Evolutionary conservation across 1,139 yeast genomes (phyloP), one percentile per base, ranked within the genome.

Genomic region (Pichia sp.): DNA sequence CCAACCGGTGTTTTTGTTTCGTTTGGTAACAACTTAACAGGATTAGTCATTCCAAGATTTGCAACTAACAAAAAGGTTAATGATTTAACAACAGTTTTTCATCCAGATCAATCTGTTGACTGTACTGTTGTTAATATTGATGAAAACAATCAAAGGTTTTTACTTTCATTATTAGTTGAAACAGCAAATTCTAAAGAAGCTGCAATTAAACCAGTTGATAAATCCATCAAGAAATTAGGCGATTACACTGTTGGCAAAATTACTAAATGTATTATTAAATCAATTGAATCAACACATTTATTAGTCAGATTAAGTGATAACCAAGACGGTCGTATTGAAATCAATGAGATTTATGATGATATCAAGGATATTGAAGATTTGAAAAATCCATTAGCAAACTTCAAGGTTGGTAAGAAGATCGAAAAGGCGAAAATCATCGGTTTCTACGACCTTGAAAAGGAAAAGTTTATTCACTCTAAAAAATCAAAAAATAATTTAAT

Each of bases 11-110:
- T 88, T 27, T 90, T 92, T 64, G 85, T 92, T 49, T 78, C 85
- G 0, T 92, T 92, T 66, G 89, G 83, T 52, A 85, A 85, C 55
- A 79, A 76, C 47, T 76, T 90, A 56, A 85, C 89, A 30, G 97
- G 97, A 43, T 74, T 92, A 57, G 85, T 88, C 3, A 76, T 86
- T 56, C 88, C 92, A 50, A 82, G 83, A 61, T 82, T 83, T 59
- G 83, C 90, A 18, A 73, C 79, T 20, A 78, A 76, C 42, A 71
- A 73, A 46, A 72, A 73, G 38, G 73, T 73, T 41, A 79, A 76
- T 27, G 82, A 83, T 56, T 73, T 86, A 48, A 70, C 74, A 22
- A 72, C 76, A 44, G 69, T 73, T 40, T 88, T 82, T 59, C 70
- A 72, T 59, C 59, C 67, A 4, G 70, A 73, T 55, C 95, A 87